These are phyloP conservation scores for Mortierella sp. DNA, from an alignment of 371 early-diverging fungal species.

Conservation along the genomic window DNA sequence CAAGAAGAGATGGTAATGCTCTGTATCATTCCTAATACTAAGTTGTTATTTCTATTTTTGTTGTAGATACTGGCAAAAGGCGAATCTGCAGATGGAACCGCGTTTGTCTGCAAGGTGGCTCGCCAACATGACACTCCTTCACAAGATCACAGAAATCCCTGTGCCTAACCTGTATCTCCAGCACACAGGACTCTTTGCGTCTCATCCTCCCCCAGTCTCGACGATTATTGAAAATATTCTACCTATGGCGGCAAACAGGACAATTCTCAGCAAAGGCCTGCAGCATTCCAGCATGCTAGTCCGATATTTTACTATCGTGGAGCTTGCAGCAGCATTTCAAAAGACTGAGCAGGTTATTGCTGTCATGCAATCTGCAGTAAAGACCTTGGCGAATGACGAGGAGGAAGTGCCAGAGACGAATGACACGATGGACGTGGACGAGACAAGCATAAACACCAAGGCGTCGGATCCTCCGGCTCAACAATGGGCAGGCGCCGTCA, in stretches of 20 bases:
- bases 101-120: constrained; percentile 81
- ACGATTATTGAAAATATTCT: constrained; percentile 77
- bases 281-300: constrained; percentile 78
- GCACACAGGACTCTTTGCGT: constrained; percentile 60
- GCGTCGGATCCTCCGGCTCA: constrained; percentile 36
- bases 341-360: constrained; percentile 67
- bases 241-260: constrained; percentile 70
- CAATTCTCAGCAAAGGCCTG: constrained; percentile 69
- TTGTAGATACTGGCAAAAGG: constrained; percentile 72
- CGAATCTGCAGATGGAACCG: constrained; percentile 79
- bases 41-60: neutral
- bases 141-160: constrained; percentile 75
- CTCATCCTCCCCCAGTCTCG: constrained; percentile 67
- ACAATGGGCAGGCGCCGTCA: constrained; percentile 41
- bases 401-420: constrained; percentile 10
- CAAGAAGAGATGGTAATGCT: too few relatives aligned
- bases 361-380: constrained; percentile 45
- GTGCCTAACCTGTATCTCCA: constrained; percentile 71
- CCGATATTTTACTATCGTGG: constrained; percentile 70
- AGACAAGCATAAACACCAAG: constrained; percentile 1
- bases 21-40: too few relatives aligned
- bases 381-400: constrained; percentile 23
- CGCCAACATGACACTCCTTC: constrained; percentile 78
- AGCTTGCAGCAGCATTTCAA: constrained; percentile 69
- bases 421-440: constrained; percentile 22